phyloP scores from a whole-genome alignment of 331 rosid species.

The Erythrophleum ivorense region DNA sequence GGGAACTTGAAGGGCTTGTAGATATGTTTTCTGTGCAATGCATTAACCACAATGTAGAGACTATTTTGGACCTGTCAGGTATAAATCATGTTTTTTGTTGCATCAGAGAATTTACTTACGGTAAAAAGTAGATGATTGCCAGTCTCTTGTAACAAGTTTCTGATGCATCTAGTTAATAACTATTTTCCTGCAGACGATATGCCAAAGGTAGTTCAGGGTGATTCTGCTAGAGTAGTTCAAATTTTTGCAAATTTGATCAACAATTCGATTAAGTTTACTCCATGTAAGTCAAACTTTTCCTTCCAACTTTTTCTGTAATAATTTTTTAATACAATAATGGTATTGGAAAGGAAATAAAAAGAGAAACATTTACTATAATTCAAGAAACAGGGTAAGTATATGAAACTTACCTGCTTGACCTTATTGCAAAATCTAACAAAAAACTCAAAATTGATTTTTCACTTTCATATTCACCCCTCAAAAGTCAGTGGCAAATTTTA shows the following conservation, averaged over 20 bases:
- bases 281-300: conserved; percentile 63
- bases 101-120: conserved; percentile 28
- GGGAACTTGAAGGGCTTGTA: conserved; percentile 98
- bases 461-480: neutral
- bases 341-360: neutral
- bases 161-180: conserved; percentile 22
- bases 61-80: conserved; percentile 93
- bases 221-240: conserved; percentile 99
- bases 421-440: neutral
- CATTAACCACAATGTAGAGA: conserved; percentile 95
- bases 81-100: conserved; percentile 36
- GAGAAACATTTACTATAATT: neutral
- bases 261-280: conserved; percentile 94
- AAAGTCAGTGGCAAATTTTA: neutral
- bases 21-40: conserved; percentile 99
- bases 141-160: conserved; percentile 15
- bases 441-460: neutral
- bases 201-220: conserved; percentile 90
- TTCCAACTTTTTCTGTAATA: neutral
- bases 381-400: neutral
- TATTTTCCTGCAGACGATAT: conserved; percentile 72
- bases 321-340: neutral
- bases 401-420: conserved; percentile 5
- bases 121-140: conserved; percentile 8
- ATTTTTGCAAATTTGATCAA: conserved; percentile 91